Conservation (phyloP, 495 filamentous ascomycete species). For the Neurospora sp. region DNA sequence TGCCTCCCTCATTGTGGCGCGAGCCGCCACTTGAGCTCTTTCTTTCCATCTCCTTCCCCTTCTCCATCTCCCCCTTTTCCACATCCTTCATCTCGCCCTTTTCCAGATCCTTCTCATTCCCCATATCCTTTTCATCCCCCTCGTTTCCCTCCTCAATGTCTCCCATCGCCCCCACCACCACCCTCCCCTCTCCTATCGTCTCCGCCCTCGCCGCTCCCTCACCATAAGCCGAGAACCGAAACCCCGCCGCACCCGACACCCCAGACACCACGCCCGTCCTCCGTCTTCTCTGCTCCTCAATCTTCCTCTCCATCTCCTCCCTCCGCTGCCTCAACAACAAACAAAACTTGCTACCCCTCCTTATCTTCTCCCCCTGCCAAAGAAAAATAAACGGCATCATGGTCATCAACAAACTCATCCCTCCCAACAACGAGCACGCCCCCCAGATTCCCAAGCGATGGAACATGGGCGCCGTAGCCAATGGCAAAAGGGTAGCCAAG, state of each 20-base stretch:
- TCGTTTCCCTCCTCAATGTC: not conserved
- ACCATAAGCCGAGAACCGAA: not conserved
- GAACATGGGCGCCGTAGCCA: constrained; percentile 33
- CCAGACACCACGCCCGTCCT: not conserved
- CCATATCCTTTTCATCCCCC: not conserved
- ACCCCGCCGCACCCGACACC: not conserved
- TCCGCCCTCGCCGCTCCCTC: not conserved
- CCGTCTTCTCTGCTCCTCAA: constrained; percentile 18
- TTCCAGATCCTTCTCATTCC: not conserved
- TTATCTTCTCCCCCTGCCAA: constrained; percentile 30
- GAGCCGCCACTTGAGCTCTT: not conserved
- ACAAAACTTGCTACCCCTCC: constrained; percentile 27
- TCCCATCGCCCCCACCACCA: not conserved
- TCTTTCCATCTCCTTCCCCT: not conserved
- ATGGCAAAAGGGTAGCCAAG: constrained; percentile 52
- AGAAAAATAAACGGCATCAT: constrained; percentile 31
- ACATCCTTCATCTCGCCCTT: not conserved
- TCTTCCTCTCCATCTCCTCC: constrained; percentile 25
- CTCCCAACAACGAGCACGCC: constrained; percentile 29
- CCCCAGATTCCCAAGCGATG: constrained; percentile 24
- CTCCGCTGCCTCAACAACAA: constrained; percentile 24
- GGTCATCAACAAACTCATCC: constrained; percentile 28
- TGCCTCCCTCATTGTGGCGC: not conserved
- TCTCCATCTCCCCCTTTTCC: not conserved
- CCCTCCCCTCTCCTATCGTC: not conserved